Evolutionary conservation across 2,329 filamentous ascomycete species (phyloP).

Genomic region (Fusarium bactridioides): DNA sequence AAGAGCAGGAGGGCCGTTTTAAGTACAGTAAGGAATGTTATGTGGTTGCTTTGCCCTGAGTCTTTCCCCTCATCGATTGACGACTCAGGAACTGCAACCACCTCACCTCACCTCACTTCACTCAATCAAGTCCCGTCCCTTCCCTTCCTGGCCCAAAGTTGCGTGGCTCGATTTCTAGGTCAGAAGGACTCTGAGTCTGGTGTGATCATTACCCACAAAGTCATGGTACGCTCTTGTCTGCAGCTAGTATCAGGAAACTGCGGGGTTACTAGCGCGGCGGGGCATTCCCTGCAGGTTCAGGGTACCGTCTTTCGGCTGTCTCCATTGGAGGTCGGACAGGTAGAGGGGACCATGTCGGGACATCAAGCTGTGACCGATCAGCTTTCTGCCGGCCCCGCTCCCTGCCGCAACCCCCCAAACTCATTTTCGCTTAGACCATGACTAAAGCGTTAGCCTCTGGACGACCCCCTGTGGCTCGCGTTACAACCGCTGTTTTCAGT

Average conservation of each 20-base stretch:
- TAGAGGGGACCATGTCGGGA: constrained; percentile 20
- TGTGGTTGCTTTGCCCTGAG: constrained; percentile 23
- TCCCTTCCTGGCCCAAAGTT: constrained; percentile 20
- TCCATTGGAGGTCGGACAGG: not conserved
- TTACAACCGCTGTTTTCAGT: constrained; percentile 27
- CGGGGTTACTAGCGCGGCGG: constrained; percentile 29
- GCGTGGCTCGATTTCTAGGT: constrained; percentile 29
- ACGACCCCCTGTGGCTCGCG: constrained; percentile 14
- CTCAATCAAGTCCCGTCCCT: constrained; percentile 8
- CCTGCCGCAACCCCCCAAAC: constrained; percentile 13
- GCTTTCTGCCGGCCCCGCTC: constrained; percentile 24
- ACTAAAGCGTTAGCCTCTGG: not conserved
- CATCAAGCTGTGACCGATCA: constrained; percentile 19
- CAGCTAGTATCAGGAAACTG: constrained; percentile 29
- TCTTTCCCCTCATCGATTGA: constrained; percentile 34
- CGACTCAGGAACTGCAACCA: constrained; percentile 31
- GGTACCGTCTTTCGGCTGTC: not conserved
- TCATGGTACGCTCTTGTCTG: constrained; percentile 22
- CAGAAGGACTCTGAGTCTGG: constrained; percentile 29
- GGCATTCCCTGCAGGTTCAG: constrained; percentile 14
- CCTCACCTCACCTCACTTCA: constrained; percentile 14
- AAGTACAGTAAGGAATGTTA: constrained; percentile 33
- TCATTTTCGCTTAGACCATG: constrained; percentile 13
- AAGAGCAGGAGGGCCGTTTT: constrained; percentile 37
- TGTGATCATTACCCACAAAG: constrained; percentile 31